Conservation (phyloP, 495 filamentous ascomycete genomes). For the Staphylotrichum tortipilum region DNA sequence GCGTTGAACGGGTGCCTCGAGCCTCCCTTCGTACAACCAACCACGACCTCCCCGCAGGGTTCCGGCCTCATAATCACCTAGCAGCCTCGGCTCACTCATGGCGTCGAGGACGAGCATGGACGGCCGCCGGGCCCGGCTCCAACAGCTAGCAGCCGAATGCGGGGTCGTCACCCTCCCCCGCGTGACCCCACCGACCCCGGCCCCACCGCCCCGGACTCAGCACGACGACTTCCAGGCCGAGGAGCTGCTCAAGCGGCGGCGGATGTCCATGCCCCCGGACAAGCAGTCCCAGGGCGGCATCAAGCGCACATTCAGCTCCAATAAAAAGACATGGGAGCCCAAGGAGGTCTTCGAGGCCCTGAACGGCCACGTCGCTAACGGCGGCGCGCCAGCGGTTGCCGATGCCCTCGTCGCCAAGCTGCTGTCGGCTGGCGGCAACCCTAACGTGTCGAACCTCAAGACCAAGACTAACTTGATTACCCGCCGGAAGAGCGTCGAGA, state of each 20-base stretch:
- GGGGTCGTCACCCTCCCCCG: conserved; percentile 24
- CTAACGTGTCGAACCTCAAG: conserved; percentile 32
- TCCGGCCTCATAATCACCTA: too few species aligned
- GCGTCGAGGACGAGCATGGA: conserved; percentile 17
- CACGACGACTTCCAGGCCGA: conserved; percentile 37
- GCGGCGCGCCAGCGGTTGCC: conserved; percentile 37
- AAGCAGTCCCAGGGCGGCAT: conserved; percentile 28
- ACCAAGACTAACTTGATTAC: conserved; percentile 33
- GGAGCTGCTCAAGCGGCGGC: conserved; percentile 36
- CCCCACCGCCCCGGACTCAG: conserved; percentile 23
- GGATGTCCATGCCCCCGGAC: conserved; percentile 21
- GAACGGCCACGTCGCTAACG: conserved; percentile 31
- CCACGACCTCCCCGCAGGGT: too few species aligned
- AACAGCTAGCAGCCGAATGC: conserved; percentile 29
- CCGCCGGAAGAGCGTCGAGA: conserved; percentile 37
- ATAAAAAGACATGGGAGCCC: conserved; percentile 41
- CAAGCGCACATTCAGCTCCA: conserved; percentile 36
- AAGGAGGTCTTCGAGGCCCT: conserved; percentile 40
- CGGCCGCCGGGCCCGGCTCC: conserved; percentile 28
- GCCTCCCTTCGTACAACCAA: too few species aligned
- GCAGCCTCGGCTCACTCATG: too few species aligned
- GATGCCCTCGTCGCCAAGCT: conserved; percentile 40
- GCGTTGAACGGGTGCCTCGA: too few species aligned
- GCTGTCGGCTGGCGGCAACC: conserved; percentile 31
- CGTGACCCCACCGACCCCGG: conserved; percentile 13